Evolutionary conservation across 2,329 filamentous ascomycete genomes (phyloP).

Genomic region (Fusarium tuaranense): DNA sequence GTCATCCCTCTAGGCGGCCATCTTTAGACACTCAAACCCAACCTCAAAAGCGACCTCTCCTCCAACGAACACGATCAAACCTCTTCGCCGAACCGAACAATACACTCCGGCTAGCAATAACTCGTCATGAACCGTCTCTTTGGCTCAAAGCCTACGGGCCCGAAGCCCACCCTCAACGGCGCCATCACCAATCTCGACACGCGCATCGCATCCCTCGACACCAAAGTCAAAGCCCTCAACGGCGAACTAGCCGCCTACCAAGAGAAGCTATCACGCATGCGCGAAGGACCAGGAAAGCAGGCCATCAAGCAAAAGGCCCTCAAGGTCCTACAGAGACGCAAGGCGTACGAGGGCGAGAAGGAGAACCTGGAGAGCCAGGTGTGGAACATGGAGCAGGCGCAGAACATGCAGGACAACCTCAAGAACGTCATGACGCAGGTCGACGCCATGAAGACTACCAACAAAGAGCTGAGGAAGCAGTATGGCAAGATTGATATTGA

Average conservation of each 20-base stretch:
- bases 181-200: slow-evolving; percentile 89
- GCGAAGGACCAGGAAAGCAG: slow-evolving; percentile 92
- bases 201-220: slow-evolving; percentile 88
- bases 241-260: slow-evolving; percentile 91
- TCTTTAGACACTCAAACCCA: slow-evolving; percentile 14
- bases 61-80: background rate
- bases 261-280: slow-evolving; percentile 88
- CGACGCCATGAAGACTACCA: slow-evolving; percentile 96
- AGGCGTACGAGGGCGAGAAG: slow-evolving; percentile 93
- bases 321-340: slow-evolving; percentile 92
- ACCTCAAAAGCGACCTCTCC: background rate
- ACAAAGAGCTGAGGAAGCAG: slow-evolving; percentile 91
- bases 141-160: slow-evolving; percentile 85
- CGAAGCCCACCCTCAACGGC: slow-evolving; percentile 87
- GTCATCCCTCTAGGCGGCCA: slow-evolving; percentile 43
- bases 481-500: slow-evolving; percentile 98
- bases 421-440: slow-evolving; percentile 99
- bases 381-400: slow-evolving; percentile 99
- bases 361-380: slow-evolving; percentile 94
- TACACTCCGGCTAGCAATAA: background rate
- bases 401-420: slow-evolving; percentile 98
- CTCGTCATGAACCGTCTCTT: slow-evolving; percentile 93
- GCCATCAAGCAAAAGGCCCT: slow-evolving; percentile 95
- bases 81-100: background rate
- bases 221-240: slow-evolving; percentile 93